Percentiles rank a stretch among this genome's conserved stretches.
Evolutionary conservation across 257 asterid genomes (phyloP).

Genomic region (Parsonsia alboflavescens): DNA sequence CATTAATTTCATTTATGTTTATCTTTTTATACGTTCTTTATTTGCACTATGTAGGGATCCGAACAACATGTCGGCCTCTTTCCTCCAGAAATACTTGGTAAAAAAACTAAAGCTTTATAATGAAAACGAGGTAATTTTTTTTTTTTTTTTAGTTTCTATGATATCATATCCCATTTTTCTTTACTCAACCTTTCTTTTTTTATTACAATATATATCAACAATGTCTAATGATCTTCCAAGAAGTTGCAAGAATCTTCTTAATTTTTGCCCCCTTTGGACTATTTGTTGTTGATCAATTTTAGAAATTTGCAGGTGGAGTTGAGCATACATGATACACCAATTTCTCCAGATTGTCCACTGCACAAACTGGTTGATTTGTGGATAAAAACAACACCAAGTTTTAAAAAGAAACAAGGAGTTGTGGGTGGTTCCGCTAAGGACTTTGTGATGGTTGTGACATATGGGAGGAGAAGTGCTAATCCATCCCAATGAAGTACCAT

Average conservation of each 20-base stretch:
- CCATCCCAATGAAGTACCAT: neutral
- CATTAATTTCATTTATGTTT: neutral
- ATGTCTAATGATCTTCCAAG: too few species aligned
- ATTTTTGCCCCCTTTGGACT: neutral
- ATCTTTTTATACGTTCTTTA: neutral
- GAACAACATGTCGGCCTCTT: constrained; percentile 5
- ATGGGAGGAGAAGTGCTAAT: constrained; percentile 5
- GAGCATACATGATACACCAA: constrained; percentile 9
- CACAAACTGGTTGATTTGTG: constrained; percentile 13
- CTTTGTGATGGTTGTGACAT: constrained; percentile 22
- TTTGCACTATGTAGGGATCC: constrained; percentile 19
- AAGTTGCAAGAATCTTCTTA: neutral
- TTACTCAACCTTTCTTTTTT: neutral
- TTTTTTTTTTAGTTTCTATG: neutral
- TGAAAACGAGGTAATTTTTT: constrained; percentile 20
- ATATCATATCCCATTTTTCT: too few species aligned
- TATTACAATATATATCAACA: neutral
- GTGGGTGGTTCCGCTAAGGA: constrained; percentile 26
- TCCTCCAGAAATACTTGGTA: constrained; percentile 20
- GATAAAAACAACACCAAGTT: constrained; percentile 5
- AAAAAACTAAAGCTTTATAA: constrained; percentile 17
- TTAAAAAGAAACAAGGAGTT: neutral
- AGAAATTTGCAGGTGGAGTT: constrained; percentile 24
- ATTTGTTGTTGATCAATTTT: neutral
- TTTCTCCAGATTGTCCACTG: constrained; percentile 12